Conservation (phyloP, 805 yeast species). For the Henningerozyma blattae region DNA sequence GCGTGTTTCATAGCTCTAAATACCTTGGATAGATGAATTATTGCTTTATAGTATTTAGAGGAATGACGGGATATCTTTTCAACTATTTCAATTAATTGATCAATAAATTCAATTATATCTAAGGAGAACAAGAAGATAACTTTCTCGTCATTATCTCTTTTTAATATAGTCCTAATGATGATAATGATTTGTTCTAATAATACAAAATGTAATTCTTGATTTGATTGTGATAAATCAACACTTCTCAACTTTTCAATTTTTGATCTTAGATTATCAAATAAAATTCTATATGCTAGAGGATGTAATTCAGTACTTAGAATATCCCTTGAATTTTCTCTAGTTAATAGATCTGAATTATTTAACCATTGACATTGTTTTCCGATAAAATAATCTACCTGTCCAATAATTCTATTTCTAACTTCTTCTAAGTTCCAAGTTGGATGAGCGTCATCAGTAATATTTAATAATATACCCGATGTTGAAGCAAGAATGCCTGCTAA, state of each 20-base stretch:
- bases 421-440: background rate
- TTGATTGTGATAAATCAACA: conserved; percentile 14
- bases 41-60: conserved; percentile 19
- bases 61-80: conserved; percentile 15
- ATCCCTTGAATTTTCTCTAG: conserved; percentile 63
- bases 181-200: conserved; percentile 39
- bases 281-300: conserved; percentile 39
- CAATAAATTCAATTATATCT: conserved; percentile 24
- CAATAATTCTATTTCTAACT: conserved; percentile 4
- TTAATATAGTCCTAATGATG: conserved; percentile 30
- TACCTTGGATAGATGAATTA: conserved; percentile 25
- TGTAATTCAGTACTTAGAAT: conserved; percentile 55
- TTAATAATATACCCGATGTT: conserved; percentile 48
- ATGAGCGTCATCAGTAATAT: conserved; percentile 12
- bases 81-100: conserved; percentile 19
- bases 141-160: conserved; percentile 23
- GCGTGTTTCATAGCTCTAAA: conserved; percentile 21
- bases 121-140: conserved; percentile 25
- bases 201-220: conserved; percentile 19
- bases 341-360: conserved; percentile 36
- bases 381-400: conserved; percentile 35
- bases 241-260: conserved; percentile 24
- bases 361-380: conserved; percentile 39
- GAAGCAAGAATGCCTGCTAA: conserved; percentile 64
- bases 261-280: conserved; percentile 33